These are phyloP conservation scores for Eucalyptus regnans DNA, from an alignment of 345 rosid species.

Conservation along the genomic window DNA sequence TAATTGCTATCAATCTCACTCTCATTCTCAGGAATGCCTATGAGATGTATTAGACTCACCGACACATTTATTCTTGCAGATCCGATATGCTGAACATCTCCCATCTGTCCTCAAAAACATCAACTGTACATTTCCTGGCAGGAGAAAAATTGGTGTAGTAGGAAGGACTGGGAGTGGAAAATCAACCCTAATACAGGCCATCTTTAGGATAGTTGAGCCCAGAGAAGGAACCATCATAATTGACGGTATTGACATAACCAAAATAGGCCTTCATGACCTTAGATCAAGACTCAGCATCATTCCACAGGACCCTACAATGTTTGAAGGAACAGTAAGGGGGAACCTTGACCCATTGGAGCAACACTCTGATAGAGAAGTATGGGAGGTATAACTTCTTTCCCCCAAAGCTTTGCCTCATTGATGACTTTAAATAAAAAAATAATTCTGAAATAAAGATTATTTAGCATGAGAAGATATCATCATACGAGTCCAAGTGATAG, in stretches of 20 bases:
- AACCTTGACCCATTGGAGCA: constrained; percentile 77
- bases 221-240: constrained; percentile 76
- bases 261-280: constrained; percentile 83
- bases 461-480: not conserved
- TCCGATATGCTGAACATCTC: constrained; percentile 88
- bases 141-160: constrained; percentile 79
- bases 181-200: constrained; percentile 83
- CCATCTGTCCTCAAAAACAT: constrained; percentile 79
- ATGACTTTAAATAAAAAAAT: not conserved
- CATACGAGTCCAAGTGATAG: not conserved
- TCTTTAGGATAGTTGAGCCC: constrained; percentile 88
- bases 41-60: not conserved
- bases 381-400: constrained; percentile 50
- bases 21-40: not conserved
- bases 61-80: constrained; percentile 16
- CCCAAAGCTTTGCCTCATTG: not conserved
- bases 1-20: not conserved
- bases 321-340: constrained; percentile 81
- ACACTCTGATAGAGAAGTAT: constrained; percentile 49
- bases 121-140: constrained; percentile 77
- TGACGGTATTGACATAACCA: constrained; percentile 60
- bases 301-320: constrained; percentile 96
- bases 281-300: constrained; percentile 88
- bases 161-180: constrained; percentile 98
- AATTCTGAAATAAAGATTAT: not conserved